These are phyloP conservation scores for Fraxinus americana DNA, from an alignment of 257 asterid genomes.

Conservation along the genomic window DNA sequence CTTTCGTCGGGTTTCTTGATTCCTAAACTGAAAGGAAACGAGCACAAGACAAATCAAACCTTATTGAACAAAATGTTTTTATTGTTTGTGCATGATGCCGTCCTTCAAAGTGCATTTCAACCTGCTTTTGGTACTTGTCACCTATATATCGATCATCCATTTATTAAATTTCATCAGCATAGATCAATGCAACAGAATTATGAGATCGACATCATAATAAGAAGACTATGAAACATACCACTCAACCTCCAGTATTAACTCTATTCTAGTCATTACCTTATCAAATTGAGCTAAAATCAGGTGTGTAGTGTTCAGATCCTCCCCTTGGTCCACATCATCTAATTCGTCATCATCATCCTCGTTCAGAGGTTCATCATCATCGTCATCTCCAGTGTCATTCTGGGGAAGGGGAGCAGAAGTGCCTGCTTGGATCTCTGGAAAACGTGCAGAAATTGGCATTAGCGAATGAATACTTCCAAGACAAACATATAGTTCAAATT, in stretches of 20 bases:
- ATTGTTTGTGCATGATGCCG: conserved; percentile 93
- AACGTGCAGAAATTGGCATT: too few species aligned
- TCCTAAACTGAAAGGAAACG: not conserved
- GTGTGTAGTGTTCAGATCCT: too few species aligned
- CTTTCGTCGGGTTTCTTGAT: too few species aligned
- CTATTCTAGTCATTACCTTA: conserved; percentile 47
- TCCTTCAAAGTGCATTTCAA: conserved; percentile 95
- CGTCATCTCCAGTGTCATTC: too few species aligned
- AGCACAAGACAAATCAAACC: conserved; percentile 25
- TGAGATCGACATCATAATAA: not conserved
- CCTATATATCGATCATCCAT: conserved; percentile 40
- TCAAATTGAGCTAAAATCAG: conserved; percentile 56
- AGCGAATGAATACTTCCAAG: too few species aligned
- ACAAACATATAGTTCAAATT: too few species aligned
- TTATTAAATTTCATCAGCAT: not conserved
- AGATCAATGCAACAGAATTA: not conserved
- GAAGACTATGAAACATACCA: conserved; percentile 1
- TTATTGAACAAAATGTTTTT: conserved; percentile 86
- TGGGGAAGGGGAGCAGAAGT: too few species aligned
- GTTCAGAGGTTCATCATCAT: too few species aligned
- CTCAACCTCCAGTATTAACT: not conserved
- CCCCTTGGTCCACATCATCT: too few species aligned
- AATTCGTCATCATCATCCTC: too few species aligned
- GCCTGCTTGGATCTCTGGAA: too few species aligned
- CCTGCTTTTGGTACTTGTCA: conserved; percentile 96